Conservation (phyloP, 768 basidiomycete genomes). For the Kwoniella europaea region DNA sequence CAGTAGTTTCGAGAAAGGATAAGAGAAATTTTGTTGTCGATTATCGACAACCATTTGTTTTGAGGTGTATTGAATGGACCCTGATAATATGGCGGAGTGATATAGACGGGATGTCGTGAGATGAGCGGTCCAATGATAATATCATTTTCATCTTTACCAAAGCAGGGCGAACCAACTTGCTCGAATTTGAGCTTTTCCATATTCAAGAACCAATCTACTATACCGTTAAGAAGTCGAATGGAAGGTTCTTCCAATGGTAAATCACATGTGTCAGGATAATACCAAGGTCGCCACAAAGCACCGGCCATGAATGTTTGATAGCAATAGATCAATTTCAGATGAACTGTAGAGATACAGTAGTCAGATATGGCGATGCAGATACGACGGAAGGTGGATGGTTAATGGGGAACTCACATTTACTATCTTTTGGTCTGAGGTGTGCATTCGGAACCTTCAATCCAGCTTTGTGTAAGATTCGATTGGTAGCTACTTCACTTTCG, state of each 20-base stretch:
- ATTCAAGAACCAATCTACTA: slow-evolving; percentile 11
- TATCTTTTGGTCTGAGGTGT: not conserved
- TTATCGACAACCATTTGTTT: slow-evolving; percentile 8
- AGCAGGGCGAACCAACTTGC: slow-evolving; percentile 16
- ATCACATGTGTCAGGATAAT: not conserved
- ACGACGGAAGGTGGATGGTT: too few relatives aligned
- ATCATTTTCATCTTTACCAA: slow-evolving; percentile 1
- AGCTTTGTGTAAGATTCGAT: not conserved
- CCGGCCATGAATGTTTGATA: slow-evolving; percentile 1
- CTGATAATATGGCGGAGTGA: slow-evolving; percentile 14
- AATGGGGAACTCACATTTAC: slow-evolving; percentile 11
- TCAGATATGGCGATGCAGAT: too few relatives aligned
- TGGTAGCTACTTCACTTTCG: slow-evolving; percentile 6
- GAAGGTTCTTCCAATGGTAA: not conserved
- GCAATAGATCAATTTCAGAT: slow-evolving; percentile 4
- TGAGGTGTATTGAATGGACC: slow-evolving; percentile 21
- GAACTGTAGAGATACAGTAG: not conserved
- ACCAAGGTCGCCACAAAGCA: not conserved
- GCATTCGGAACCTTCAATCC: not conserved
- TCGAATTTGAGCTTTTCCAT: slow-evolving; percentile 19
- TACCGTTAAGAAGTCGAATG: not conserved
- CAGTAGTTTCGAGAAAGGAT: not conserved
- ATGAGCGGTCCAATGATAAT: slow-evolving; percentile 19
- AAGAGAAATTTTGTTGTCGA: slow-evolving; percentile 11
- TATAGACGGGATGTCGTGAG: not conserved